Conservation (phyloP, 148 eudicot genomes). For the Camellia granthamiana region DNA sequence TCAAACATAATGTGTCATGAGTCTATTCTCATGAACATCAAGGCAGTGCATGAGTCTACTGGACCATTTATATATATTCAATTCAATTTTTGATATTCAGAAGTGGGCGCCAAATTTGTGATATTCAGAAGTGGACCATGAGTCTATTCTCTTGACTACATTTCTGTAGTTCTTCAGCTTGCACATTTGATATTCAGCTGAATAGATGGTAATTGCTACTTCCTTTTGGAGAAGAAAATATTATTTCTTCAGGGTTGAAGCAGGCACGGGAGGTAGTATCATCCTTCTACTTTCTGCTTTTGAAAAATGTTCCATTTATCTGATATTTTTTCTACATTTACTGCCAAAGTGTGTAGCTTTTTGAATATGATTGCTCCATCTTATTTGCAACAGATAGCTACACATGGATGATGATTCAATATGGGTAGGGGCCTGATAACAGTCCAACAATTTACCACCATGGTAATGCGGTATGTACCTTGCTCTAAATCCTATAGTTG, state of each 20-base stretch:
- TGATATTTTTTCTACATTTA: not conserved
- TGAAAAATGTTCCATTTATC: not conserved
- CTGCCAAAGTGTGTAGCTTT: not conserved
- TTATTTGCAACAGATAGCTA: conserved; percentile 69
- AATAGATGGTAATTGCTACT: conserved; percentile 37
- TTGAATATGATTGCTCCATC: not conserved
- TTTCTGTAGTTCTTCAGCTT: not conserved
- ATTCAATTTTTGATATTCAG: too few relatives aligned
- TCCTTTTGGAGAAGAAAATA: conserved; percentile 87
- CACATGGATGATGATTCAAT: conserved; percentile 89
- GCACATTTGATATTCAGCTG: not conserved
- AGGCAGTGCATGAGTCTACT: not conserved
- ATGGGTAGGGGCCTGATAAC: conserved; percentile 91
- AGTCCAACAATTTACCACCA: conserved; percentile 78
- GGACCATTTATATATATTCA: not conserved
- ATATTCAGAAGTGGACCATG: too few relatives aligned
- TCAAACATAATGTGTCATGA: not conserved
- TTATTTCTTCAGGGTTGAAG: conserved; percentile 78
- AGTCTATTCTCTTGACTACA: too few relatives aligned
- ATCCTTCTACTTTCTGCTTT: not conserved
- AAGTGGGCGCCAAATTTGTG: too few relatives aligned
- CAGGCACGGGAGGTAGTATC: conserved; percentile 79
- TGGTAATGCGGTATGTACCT: conserved; percentile 65
- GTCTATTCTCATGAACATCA: not conserved
- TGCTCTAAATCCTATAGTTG: conserved; percentile 8